These are phyloP conservation scores for Ophiostoma angusticollis DNA, from an alignment of 2,329 filamentous ascomycete species.

Conservation along the genomic window DNA sequence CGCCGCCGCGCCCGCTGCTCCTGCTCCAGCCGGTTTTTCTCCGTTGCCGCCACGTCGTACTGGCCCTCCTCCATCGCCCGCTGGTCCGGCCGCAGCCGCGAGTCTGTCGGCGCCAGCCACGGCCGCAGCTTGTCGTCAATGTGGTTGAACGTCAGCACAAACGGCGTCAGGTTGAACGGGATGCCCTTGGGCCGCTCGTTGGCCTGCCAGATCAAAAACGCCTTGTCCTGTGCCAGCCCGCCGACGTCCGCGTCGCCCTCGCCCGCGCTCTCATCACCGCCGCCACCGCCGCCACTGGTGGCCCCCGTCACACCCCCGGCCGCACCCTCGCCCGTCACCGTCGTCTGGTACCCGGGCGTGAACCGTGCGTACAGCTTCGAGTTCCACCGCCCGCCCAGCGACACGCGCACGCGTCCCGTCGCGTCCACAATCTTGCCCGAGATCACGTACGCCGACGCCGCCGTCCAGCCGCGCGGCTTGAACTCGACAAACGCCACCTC, in stretches of 20 bases:
- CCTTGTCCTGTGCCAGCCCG: slow-evolving; percentile 48
- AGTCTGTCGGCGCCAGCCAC: slow-evolving; percentile 82
- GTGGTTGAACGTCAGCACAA: slow-evolving; percentile 88
- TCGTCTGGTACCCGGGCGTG: slow-evolving; percentile 78
- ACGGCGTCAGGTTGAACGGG: slow-evolving; percentile 94
- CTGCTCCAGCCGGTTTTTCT: slow-evolving; percentile 92
- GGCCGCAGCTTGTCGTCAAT: slow-evolving; percentile 68
- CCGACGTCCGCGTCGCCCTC: slow-evolving; percentile 29
- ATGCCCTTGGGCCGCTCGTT: slow-evolving; percentile 69
- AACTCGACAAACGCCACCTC: slow-evolving; percentile 86
- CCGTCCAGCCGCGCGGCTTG: slow-evolving; percentile 92
- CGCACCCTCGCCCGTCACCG: slow-evolving; percentile 26
- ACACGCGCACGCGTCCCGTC: slow-evolving; percentile 71
- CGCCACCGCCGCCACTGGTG: slow-evolving; percentile 22
- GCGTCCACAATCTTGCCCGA: slow-evolving; percentile 73
- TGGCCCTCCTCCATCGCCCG: slow-evolving; percentile 97
- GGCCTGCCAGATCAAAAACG: slow-evolving; percentile 87
- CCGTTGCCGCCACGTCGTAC: slow-evolving; percentile 82
- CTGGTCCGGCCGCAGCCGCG: slow-evolving; percentile 84
- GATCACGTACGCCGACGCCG: slow-evolving; percentile 79
- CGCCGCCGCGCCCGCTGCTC: slow-evolving; percentile 69
- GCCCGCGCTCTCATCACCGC: slow-evolving; percentile 21
- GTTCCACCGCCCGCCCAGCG: slow-evolving; percentile 91
- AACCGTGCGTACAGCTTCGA: slow-evolving; percentile 90
- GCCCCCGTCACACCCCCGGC: not conserved